A percentile compares a stretch with the other conserved stretches of the same genome.
phyloP scores from a whole-genome alignment of 441 rosid genomes.

The Corymbia calophylla region DNA sequence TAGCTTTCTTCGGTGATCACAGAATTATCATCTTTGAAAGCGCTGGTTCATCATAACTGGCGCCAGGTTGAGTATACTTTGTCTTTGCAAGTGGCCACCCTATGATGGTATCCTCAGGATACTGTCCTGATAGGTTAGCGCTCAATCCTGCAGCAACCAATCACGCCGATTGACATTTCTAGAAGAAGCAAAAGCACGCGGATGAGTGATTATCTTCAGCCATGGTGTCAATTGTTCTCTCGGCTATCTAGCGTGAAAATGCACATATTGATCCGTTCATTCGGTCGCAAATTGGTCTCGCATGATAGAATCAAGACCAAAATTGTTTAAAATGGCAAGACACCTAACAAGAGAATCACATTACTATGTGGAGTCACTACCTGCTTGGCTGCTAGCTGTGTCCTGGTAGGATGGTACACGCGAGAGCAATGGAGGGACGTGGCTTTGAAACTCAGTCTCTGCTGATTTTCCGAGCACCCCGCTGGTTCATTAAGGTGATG shows the following conservation, averaged over 20 bases:
- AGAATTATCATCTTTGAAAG: too few species aligned
- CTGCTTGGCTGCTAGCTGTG: background rate
- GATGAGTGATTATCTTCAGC: background rate
- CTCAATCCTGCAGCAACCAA: background rate
- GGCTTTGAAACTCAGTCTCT: background rate
- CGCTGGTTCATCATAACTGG: background rate
- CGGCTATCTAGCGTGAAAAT: background rate
- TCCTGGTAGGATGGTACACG: background rate
- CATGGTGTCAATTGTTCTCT: background rate
- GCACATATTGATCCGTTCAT: background rate
- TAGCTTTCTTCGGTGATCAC: background rate
- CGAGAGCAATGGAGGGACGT: background rate
- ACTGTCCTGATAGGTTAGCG: background rate
- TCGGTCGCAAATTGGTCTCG: background rate
- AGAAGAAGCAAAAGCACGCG: background rate
- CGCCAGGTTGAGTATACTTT: background rate
- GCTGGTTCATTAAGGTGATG: background rate
- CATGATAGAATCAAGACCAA: background rate
- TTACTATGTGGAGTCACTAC: background rate
- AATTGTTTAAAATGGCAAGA: background rate
- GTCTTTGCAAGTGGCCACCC: background rate
- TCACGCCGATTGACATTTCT: background rate
- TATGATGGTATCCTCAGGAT: background rate
- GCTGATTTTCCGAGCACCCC: background rate
- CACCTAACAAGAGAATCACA: background rate